Conservation (phyloP, 129 eudicot genomes). For the Pseudognaphalium luteoalbum region DNA sequence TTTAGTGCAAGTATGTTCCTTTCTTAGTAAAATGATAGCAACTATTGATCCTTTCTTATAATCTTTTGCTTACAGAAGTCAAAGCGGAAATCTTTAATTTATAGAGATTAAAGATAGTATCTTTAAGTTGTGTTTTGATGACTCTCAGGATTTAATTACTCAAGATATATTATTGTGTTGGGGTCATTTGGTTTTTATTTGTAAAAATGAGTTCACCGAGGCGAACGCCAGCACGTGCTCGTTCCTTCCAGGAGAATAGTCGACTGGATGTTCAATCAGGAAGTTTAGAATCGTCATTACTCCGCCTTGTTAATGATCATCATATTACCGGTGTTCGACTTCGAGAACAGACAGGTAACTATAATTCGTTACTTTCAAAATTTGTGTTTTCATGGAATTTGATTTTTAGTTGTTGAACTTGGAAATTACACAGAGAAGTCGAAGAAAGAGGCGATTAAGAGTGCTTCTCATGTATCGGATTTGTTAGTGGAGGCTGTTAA, state of each 20-base stretch:
- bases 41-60: neutral
- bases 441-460: slow-evolving; percentile 64
- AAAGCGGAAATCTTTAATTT: neutral
- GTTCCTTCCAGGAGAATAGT: neutral
- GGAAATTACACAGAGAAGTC: slow-evolving; percentile 61
- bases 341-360: slow-evolving; percentile 70
- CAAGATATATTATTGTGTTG: neutral
- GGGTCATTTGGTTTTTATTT: neutral
- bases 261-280: slow-evolving; percentile 33
- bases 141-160: neutral
- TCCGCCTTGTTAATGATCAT: slow-evolving; percentile 63
- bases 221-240: slow-evolving; percentile 24
- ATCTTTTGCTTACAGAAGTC: neutral
- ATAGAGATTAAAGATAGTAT: neutral
- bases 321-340: slow-evolving; percentile 44
- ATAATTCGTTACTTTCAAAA: neutral
- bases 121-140: neutral
- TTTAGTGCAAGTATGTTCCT: neutral
- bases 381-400: slow-evolving; percentile 7
- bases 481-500: slow-evolving; percentile 75
- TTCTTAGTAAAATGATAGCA: neutral
- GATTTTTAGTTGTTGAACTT: neutral
- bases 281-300: slow-evolving; percentile 62
- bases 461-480: slow-evolving; percentile 66
- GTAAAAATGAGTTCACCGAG: slow-evolving; percentile 30